Conservation (phyloP, 345 rosid species). For the Moricandia arvensis region DNA sequence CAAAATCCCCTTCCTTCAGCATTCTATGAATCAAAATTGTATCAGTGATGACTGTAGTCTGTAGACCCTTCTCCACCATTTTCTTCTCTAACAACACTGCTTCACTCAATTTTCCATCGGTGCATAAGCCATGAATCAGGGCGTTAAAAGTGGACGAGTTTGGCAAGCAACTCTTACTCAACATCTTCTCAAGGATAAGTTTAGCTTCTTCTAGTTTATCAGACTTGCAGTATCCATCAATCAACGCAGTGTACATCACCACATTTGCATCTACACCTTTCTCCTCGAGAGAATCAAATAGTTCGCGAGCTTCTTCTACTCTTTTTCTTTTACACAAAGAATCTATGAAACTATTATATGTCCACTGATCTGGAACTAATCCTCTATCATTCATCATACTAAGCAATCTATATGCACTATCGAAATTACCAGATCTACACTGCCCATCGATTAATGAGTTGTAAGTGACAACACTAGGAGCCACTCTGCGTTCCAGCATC, state of each 20-base stretch:
- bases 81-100: constrained; percentile 47
- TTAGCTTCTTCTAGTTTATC: constrained; percentile 55
- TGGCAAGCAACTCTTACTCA: constrained; percentile 54
- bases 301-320: constrained; percentile 59
- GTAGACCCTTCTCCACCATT: constrained; percentile 53
- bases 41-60: constrained; percentile 59
- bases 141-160: constrained; percentile 70
- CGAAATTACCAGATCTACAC: constrained; percentile 68
- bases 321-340: constrained; percentile 64
- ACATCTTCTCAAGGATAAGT: constrained; percentile 61
- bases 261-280: constrained; percentile 69
- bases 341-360: constrained; percentile 64
- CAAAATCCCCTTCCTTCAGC: constrained; percentile 65
- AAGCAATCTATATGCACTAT: constrained; percentile 71
- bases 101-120: constrained; percentile 50
- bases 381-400: constrained; percentile 59
- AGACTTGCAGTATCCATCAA: constrained; percentile 81
- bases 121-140: constrained; percentile 71
- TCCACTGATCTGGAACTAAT: constrained; percentile 71
- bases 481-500: constrained; percentile 58
- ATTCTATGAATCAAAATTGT: constrained; percentile 65
- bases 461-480: constrained; percentile 58
- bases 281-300: constrained; percentile 70
- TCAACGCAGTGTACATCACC: constrained; percentile 75
- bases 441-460: constrained; percentile 75